phyloP scores from a whole-genome alignment of 1,139 yeast genomes.

The Eremothecium coryli region DNA sequence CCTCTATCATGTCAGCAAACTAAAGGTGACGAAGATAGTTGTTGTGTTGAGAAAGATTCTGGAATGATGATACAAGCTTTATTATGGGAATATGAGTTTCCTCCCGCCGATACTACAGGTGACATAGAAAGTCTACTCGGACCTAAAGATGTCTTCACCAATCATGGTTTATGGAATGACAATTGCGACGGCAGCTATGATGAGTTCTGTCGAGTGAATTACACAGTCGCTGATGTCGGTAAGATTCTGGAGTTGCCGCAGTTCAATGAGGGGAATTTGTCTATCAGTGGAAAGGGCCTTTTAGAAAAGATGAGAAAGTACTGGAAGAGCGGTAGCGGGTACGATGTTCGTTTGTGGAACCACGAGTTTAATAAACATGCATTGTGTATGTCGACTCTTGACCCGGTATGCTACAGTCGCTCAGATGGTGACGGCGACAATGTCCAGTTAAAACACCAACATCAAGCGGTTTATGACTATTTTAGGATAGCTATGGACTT shows the following conservation, averaged over 20 bases:
- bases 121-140: too few relatives aligned
- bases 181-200: slow-evolving; percentile 66
- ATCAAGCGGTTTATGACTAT: slow-evolving; percentile 69
- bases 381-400: slow-evolving; percentile 77
- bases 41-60: slow-evolving; percentile 84
- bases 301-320: slow-evolving; percentile 46
- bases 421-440: slow-evolving; percentile 14
- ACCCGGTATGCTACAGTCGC: slow-evolving; percentile 44
- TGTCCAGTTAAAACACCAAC: slow-evolving; percentile 13
- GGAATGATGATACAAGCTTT: slow-evolving; percentile 86
- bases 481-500: slow-evolving; percentile 57
- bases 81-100: slow-evolving; percentile 79
- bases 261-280: slow-evolving; percentile 24
- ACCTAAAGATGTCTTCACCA: slow-evolving; percentile 65
- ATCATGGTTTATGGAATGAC: slow-evolving; percentile 85
- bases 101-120: slow-evolving; percentile 30
- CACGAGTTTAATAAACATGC: slow-evolving; percentile 97
- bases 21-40: slow-evolving; percentile 35
- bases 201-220: slow-evolving; percentile 62
- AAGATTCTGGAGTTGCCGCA: slow-evolving; percentile 38
- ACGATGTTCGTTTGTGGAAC: slow-evolving; percentile 73
- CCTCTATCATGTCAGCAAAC: slow-evolving; percentile 58
- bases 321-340: slow-evolving; percentile 76
- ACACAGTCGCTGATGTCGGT: slow-evolving; percentile 49
- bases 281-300: slow-evolving; percentile 42